Conservation (phyloP, 2,329 filamentous ascomycete species). For the Epichloe uncinata region DNA sequence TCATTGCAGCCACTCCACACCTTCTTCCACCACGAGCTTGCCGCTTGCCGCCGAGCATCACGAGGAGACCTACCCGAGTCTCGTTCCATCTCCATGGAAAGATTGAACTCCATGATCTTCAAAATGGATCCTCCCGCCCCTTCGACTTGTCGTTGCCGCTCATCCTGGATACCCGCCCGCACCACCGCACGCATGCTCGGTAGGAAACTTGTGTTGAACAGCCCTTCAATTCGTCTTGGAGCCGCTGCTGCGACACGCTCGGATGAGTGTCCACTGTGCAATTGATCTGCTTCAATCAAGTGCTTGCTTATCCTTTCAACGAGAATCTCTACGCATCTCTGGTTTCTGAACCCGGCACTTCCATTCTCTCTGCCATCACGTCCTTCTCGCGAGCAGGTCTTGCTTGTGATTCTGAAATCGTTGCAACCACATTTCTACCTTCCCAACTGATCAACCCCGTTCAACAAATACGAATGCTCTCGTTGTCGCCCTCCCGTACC, state of each 20-base stretch:
- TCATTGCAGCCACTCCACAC: too few relatives aligned
- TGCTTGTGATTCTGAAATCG: background rate
- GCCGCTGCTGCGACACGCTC: background rate
- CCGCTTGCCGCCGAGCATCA: too few relatives aligned
- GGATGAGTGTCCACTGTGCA: background rate
- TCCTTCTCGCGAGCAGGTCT: background rate
- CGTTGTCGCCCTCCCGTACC: conserved; percentile 10
- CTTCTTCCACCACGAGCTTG: too few relatives aligned
- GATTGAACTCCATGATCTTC: background rate
- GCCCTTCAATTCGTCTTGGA: background rate
- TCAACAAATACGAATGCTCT: conserved; percentile 11
- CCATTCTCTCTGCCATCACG: background rate
- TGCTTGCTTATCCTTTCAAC: background rate
- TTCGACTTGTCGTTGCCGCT: background rate
- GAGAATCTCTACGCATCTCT: background rate
- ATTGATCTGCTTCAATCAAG: background rate
- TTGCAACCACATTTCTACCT: background rate
- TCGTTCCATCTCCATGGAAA: too few relatives aligned
- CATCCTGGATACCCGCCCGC: background rate
- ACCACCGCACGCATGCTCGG: background rate
- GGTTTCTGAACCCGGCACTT: background rate
- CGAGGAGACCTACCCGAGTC: too few relatives aligned
- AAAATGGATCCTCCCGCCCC: background rate
- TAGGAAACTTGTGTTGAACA: background rate
- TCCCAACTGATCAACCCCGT: background rate